A percentile compares a stretch with the other conserved stretches of the same genome.
phyloP scores from a whole-genome alignment of 306 rosid genomes.

The Luffa aegyptiaca region DNA sequence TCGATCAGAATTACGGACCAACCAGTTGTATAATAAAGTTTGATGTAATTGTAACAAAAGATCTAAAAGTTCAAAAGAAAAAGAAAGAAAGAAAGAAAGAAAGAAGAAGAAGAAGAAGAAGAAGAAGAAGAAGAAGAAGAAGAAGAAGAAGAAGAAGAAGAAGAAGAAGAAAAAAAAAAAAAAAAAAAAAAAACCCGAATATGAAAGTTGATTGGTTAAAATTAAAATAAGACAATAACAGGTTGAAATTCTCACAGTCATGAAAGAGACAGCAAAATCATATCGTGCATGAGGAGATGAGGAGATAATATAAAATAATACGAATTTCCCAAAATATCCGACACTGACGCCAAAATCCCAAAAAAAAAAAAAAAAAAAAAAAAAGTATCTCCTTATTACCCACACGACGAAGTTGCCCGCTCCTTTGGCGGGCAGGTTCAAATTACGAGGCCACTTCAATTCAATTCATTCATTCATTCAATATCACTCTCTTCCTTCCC shows the following conservation, averaged over 20 bases:
- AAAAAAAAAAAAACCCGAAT: not conserved
- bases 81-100: too few relatives aligned
- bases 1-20: too few relatives aligned
- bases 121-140: too few relatives aligned
- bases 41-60: too few relatives aligned
- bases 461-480: conserved; percentile 1
- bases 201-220: not conserved
- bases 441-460: conserved; percentile 22
- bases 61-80: too few relatives aligned
- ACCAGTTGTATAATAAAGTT: too few relatives aligned
- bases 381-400: not conserved
- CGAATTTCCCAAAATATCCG: not conserved
- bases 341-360: not conserved
- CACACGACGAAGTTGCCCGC: conserved; percentile 48
- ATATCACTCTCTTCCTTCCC: conserved; percentile 3
- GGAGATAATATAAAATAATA: conserved; percentile 7
- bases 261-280: not conserved
- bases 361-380: not conserved
- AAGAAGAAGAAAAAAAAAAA: too few relatives aligned
- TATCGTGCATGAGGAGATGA: not conserved
- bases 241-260: not conserved
- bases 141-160: too few relatives aligned
- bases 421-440: conserved; percentile 17
- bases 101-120: too few relatives aligned
- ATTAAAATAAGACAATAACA: not conserved